Evolutionary conservation across 768 basidiomycete genomes (phyloP), one percentile per base, ranked within the genome.

Genomic region (Psilocybe cyanescens): DNA sequence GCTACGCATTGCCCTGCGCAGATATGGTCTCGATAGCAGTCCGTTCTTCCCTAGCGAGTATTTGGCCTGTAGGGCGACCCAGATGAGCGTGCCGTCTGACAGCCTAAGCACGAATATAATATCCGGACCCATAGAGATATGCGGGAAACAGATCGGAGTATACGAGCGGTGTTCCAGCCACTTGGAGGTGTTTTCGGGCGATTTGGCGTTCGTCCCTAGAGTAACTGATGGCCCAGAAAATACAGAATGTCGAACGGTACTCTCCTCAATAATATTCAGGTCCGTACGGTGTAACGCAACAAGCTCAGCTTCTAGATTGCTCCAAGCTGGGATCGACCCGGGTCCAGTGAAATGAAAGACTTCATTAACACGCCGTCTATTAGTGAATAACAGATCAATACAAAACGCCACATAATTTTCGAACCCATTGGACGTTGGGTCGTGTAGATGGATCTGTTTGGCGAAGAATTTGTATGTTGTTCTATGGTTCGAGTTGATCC

Each of bases 401-500:
- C 78, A 80, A 62, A 77, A 78, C 1, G 76, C 78, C 14, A 82
- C 59, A 59, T 78, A 81, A 61, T 79, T 79, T 64, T 82, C 81
- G 62, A 81, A 78, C 2, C 81, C 81, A 50, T 82, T 82, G 5
- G 74, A 78, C 6, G 56, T 52, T 5, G 68, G 66, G 2, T 74
- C 74, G 47, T 78, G 71, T 0, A 59, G 14, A 11, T 68, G 67
- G 54, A 80, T 78, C 24, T 75, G 69, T 31, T 74, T 75, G 4
- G 76, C 76, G 55, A 81, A 76, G 60, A 70, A 68, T 55, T 76
- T 77, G 63, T 80, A 79, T 60, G 68, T 75, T 5, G 73, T 67
- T 8, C 68, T 69, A 66, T 74, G 71, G 59, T 79, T 72, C 8
- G 64, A 57, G 31, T 80, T 73, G 58, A 78, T 75, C 79, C 81